Conservation (phyloP, 768 basidiomycete species). For the Phaeotremella fagi region DNA sequence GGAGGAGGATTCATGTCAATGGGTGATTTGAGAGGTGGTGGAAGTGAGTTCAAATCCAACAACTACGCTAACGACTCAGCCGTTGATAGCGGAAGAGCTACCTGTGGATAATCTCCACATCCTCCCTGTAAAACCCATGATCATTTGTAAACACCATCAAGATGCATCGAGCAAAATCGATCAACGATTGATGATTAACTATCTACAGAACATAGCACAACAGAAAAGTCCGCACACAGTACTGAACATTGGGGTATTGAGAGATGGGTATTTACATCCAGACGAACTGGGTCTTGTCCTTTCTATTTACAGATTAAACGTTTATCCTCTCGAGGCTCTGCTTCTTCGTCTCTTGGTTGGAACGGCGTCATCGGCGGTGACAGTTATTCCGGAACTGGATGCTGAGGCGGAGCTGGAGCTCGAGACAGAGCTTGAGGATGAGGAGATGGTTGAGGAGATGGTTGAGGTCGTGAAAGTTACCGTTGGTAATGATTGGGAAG, state of each 20-base stretch:
- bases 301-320: no score
- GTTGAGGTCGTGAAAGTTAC: background rate
- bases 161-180: background rate
- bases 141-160: no score
- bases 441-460: background rate
- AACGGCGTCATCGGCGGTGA: conserved; percentile 25
- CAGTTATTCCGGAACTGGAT: conserved; percentile 10
- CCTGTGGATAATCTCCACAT: conserved; percentile 33
- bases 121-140: no score
- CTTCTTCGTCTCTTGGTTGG: background rate
- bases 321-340: background rate
- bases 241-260: background rate
- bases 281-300: no score
- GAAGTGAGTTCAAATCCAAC: conserved; percentile 22
- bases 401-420: background rate
- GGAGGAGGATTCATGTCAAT: conserved; percentile 38
- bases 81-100: conserved; percentile 34
- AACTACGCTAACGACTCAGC: conserved; percentile 11
- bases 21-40: conserved; percentile 32
- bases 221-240: background rate
- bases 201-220: background rate
- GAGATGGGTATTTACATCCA: no score
- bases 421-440: conserved; percentile 6
- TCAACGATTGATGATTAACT: background rate
- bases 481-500: background rate